A percentile compares a stretch with the other conserved stretches of the same genome.
Evolutionary conservation across 2,329 filamentous ascomycete genomes (phyloP).

Genomic region (Raffaelea arxii): DNA sequence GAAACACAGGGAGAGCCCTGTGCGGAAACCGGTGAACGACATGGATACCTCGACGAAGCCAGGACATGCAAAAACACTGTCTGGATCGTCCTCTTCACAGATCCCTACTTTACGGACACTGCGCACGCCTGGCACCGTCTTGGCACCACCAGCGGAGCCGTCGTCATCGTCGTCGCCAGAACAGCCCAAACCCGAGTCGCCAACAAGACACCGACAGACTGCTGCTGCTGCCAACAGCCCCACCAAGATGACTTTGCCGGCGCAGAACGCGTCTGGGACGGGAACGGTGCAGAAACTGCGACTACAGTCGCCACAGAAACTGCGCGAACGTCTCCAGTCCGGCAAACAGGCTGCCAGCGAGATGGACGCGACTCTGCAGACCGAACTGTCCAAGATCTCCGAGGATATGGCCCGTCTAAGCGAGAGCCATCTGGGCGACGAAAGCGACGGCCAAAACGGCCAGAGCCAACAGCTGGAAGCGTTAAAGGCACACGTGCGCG

Average conservation of each 20-base stretch:
- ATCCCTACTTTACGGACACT: constrained; percentile 43
- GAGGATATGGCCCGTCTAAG: constrained; percentile 62
- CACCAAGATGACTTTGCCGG: constrained; percentile 17
- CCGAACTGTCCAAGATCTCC: constrained; percentile 70
- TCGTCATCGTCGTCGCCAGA: too few relatives aligned
- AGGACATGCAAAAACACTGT: constrained; percentile 40
- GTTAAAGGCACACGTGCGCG: constrained; percentile 47
- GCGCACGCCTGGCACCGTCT: constrained; percentile 13
- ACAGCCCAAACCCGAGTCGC: constrained; percentile 15
- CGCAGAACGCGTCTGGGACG: not conserved
- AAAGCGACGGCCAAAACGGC: not conserved
- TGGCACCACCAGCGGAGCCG: constrained; percentile 1
- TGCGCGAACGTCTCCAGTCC: constrained; percentile 74
- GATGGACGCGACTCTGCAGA: constrained; percentile 59
- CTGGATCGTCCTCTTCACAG: constrained; percentile 34
- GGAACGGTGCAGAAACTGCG: constrained; percentile 43
- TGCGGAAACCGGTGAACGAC: too few relatives aligned
- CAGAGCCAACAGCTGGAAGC: constrained; percentile 17
- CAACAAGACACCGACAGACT: constrained; percentile 13
- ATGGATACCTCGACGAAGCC: constrained; percentile 11
- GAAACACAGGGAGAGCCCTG: constrained; percentile 43
- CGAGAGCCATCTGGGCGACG: constrained; percentile 14
- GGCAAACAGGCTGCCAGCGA: constrained; percentile 68
- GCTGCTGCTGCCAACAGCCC: constrained; percentile 21
- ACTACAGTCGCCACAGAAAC: constrained; percentile 61